A percentile compares a stretch with the other conserved stretches of the same genome.
phyloP scores from a whole-genome alignment of 2,329 filamentous ascomycete genomes.

The Penicillium sp. region DNA sequence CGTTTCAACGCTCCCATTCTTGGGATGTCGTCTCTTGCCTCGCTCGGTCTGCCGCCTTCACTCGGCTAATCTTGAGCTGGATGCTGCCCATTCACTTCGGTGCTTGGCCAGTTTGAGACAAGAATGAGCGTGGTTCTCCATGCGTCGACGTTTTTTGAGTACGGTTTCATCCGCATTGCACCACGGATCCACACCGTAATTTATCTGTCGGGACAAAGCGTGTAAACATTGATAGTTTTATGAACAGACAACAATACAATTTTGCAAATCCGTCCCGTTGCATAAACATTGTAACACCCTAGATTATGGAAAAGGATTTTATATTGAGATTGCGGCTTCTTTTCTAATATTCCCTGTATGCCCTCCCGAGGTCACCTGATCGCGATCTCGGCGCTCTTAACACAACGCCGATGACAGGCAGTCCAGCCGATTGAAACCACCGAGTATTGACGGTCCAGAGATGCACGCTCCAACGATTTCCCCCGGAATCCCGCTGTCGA shows the following conservation, averaged over 20 bases:
- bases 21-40: slow-evolving; percentile 51
- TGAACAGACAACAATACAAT: not conserved
- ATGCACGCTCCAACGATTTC: slow-evolving; percentile 3
- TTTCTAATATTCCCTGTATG: not conserved
- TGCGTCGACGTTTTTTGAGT: slow-evolving; percentile 55
- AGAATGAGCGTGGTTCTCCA: slow-evolving; percentile 41
- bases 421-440: not conserved
- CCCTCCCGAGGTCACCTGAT: not conserved
- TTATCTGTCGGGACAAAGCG: slow-evolving; percentile 49
- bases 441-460: slow-evolving; percentile 1
- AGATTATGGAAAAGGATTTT: not conserved
- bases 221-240: not conserved
- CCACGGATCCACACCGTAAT: slow-evolving; percentile 49
- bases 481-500: slow-evolving; percentile 5
- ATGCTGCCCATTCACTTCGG: slow-evolving; percentile 34
- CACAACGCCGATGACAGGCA: not conserved
- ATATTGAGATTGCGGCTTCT: not conserved
- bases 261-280: not conserved
- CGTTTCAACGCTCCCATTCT: not conserved
- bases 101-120: slow-evolving; percentile 49
- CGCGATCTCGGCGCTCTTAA: not conserved
- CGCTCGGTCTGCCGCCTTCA: slow-evolving; percentile 50
- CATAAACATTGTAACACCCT: not conserved
- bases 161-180: slow-evolving; percentile 46
- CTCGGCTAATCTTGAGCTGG: slow-evolving; percentile 48